These are phyloP conservation scores for Argentina anserina DNA, from an alignment of 306 rosid species.

Conservation along the genomic window DNA sequence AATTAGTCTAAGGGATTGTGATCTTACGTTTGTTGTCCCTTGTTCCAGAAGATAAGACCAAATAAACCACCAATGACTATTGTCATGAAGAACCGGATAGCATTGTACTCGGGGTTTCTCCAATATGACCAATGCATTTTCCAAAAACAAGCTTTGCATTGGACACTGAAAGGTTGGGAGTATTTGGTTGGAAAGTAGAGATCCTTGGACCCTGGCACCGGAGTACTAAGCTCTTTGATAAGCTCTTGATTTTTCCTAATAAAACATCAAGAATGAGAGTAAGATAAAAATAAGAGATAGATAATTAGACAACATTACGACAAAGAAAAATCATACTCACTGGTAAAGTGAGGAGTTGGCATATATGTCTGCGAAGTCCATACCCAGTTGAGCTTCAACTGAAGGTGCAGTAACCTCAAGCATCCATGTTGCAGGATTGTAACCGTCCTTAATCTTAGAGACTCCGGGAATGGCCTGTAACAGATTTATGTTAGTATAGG, in stretches of 20 bases:
- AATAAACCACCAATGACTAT: conserved; percentile 30
- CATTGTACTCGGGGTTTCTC: conserved; percentile 45
- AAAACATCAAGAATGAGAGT: neutral
- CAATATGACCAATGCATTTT: conserved; percentile 46
- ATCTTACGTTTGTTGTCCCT: conserved; percentile 39
- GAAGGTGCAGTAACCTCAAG: conserved; percentile 41
- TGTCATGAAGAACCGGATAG: conserved; percentile 39
- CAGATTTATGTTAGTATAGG: neutral
- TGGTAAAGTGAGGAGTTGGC: conserved; percentile 34
- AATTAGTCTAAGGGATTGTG: neutral
- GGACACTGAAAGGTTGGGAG: conserved; percentile 35
- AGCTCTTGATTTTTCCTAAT: conserved; percentile 43
- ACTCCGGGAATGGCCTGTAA: conserved; percentile 33
- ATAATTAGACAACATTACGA: neutral
- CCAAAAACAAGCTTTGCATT: conserved; percentile 54
- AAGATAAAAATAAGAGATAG: neutral
- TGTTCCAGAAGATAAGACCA: conserved; percentile 44
- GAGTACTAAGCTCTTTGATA: conserved; percentile 35
- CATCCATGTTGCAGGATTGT: conserved; percentile 58
- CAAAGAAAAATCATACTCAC: conserved; percentile 11
- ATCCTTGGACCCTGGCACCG: conserved; percentile 37
- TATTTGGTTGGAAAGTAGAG: conserved; percentile 37
- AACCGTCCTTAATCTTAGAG: conserved; percentile 46
- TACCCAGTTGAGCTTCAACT: conserved; percentile 36
- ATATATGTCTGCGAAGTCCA: conserved; percentile 37